phyloP scores from a whole-genome alignment of 345 rosid genomes.

The Euphorbia tirucalli region DNA sequence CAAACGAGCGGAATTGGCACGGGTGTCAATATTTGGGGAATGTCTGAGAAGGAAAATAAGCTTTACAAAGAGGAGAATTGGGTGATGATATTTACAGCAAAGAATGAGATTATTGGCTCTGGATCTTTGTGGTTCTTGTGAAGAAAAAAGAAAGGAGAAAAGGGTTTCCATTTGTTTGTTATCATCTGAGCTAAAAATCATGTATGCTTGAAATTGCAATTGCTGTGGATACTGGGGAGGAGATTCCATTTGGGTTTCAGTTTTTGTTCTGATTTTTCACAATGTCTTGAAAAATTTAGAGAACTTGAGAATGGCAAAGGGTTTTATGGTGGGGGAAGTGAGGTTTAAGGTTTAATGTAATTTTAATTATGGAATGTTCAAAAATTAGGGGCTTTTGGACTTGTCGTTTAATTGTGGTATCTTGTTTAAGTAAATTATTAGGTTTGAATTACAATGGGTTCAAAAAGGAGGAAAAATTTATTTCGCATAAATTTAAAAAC shows the following conservation, averaged over 20 bases:
- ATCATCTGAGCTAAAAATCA: conserved; percentile 2
- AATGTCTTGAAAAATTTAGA: not conserved
- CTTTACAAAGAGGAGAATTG: conserved; percentile 8
- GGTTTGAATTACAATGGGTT: too few relatives aligned
- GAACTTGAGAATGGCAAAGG: not conserved
- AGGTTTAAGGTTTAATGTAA: not conserved
- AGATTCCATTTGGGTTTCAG: not conserved
- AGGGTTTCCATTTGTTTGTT: conserved; percentile 13
- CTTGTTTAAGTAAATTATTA: too few relatives aligned
- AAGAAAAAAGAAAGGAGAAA: not conserved
- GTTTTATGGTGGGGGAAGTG: not conserved
- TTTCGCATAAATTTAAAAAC: too few relatives aligned
- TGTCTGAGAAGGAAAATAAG: conserved; percentile 6
- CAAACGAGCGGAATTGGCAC: conserved; percentile 2
- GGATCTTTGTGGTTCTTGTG: conserved; percentile 13
- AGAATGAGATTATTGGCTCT: conserved; percentile 1
- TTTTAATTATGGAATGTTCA: too few relatives aligned
- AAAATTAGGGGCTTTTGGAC: too few relatives aligned
- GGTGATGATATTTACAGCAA: conserved; percentile 8
- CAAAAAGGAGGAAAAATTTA: too few relatives aligned
- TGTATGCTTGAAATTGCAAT: conserved; percentile 4
- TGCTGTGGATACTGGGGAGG: conserved; percentile 1
- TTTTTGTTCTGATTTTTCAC: not conserved
- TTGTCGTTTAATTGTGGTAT: too few relatives aligned
- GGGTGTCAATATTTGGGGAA: not conserved